Evolutionary conservation across 768 basidiomycete species (phyloP).

Genomic region (Cubamyces sp.): DNA sequence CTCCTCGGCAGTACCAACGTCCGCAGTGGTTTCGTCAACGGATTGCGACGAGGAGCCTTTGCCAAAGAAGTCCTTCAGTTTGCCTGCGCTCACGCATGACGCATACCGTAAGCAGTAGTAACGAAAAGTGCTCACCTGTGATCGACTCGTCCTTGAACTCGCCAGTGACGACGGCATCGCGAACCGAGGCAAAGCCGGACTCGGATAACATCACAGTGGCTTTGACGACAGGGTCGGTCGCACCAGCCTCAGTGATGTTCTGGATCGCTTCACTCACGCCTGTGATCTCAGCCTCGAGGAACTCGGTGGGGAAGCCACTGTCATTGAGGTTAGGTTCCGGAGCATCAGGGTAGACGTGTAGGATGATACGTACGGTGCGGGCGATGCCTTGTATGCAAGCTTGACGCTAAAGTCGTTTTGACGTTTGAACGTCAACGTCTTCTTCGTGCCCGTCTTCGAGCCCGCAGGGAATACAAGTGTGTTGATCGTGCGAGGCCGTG

Average conservation of each 20-base stretch:
- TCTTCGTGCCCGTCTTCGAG: constrained; percentile 78
- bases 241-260: constrained; percentile 85
- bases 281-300: constrained; percentile 71
- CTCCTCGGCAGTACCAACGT: constrained; percentile 39
- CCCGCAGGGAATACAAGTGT: constrained; percentile 78
- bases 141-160: constrained; percentile 83
- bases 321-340: constrained; percentile 6
- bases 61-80: constrained; percentile 88
- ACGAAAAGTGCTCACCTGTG: constrained; percentile 51
- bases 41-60: constrained; percentile 46
- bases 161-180: constrained; percentile 77
- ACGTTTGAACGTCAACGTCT: constrained; percentile 85
- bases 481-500: constrained; percentile 69
- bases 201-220: constrained; percentile 83
- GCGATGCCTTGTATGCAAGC: constrained; percentile 72
- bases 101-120: constrained; percentile 7
- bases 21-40: constrained; percentile 37
- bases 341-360: not conserved
- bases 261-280: constrained; percentile 77
- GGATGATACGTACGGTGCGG: constrained; percentile 57
- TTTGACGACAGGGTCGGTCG: constrained; percentile 83
- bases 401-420: constrained; percentile 81
- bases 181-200: constrained; percentile 82
- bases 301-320: constrained; percentile 73
- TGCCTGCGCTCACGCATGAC: constrained; percentile 51